phyloP scores from a whole-genome alignment of 495 filamentous ascomycete species.

The Penicillium nucicola region DNA sequence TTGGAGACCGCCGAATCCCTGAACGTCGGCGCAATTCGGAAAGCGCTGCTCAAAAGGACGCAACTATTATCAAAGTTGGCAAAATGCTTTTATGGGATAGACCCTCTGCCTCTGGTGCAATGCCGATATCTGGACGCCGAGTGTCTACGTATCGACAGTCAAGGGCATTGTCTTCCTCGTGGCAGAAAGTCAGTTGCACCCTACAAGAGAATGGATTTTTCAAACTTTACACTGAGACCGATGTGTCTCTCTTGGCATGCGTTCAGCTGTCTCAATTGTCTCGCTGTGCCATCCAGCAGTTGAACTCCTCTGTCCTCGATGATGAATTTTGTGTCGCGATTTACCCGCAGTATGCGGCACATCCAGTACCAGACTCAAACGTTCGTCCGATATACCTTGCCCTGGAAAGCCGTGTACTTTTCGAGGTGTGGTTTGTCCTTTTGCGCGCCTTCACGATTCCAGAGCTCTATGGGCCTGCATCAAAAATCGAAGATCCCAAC shows the following conservation, averaged over 20 bases:
- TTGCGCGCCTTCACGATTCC: conserved; percentile 90
- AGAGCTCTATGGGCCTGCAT: conserved; percentile 74
- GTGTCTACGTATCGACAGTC: conserved; percentile 54
- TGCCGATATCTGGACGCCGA: conserved; percentile 37
- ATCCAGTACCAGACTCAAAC: conserved; percentile 50
- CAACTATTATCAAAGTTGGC: conserved; percentile 93
- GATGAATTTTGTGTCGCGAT: conserved; percentile 94
- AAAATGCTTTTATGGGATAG: conserved; percentile 89
- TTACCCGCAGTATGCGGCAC: conserved; percentile 74
- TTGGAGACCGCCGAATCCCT: conserved; percentile 47
- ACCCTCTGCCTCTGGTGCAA: conserved; percentile 40
- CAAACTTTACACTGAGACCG: conserved; percentile 81
- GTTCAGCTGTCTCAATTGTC: conserved; percentile 89
- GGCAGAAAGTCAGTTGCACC: conserved; percentile 88
- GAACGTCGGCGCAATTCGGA: conserved; percentile 61
- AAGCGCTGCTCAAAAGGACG: conserved; percentile 62
- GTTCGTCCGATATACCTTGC: conserved; percentile 68
- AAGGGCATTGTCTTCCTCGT: conserved; percentile 56
- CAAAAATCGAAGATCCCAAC: conserved; percentile 18
- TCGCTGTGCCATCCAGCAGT: conserved; percentile 81
- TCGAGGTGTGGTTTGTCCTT: conserved; percentile 96
- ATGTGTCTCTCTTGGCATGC: conserved; percentile 71
- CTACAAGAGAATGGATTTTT: conserved; percentile 94
- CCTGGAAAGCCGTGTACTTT: conserved; percentile 80
- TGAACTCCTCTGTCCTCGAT: conserved; percentile 89